A percentile compares a stretch with the other conserved stretches of the same genome.
These are phyloP conservation scores for Scutellaria galericulata DNA, from an alignment of 257 asterid species.

Conservation along the genomic window DNA sequence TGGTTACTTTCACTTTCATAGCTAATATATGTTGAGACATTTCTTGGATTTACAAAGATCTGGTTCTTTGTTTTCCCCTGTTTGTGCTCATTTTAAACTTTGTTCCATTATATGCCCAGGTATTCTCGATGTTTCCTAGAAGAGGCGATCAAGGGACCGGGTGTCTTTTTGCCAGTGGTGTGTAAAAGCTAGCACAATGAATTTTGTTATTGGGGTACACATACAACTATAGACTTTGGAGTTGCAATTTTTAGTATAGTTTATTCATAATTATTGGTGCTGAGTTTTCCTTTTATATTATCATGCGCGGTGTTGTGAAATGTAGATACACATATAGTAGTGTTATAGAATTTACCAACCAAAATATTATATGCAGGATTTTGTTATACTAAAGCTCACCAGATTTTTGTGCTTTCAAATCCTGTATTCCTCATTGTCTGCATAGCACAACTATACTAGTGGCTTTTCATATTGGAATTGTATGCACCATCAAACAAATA, in stretches of 20 bases:
- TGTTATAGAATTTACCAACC: conserved; percentile 34
- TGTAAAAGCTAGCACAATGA: conserved; percentile 48
- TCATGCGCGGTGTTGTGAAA: conserved; percentile 45
- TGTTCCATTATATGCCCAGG: conserved; percentile 44
- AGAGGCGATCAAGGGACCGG: conserved; percentile 49
- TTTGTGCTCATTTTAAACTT: background rate
- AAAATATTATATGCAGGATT: conserved; percentile 40
- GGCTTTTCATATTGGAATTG: no score
- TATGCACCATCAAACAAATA: background rate
- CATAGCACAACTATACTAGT: background rate
- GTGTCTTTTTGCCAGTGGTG: conserved; percentile 59
- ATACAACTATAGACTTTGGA: conserved; percentile 42
- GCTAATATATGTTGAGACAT: background rate
- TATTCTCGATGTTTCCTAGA: conserved; percentile 34
- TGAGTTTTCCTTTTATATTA: conserved; percentile 38
- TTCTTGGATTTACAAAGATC: background rate
- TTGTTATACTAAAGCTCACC: conserved; percentile 28
- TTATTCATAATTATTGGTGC: conserved; percentile 33
- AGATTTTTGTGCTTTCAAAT: conserved; percentile 19
- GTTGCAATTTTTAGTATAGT: conserved; percentile 42
- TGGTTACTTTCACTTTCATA: background rate
- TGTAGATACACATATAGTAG: conserved; percentile 45
- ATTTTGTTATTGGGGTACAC: conserved; percentile 47
- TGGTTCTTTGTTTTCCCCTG: background rate
- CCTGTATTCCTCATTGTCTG: background rate